A percentile compares a stretch with the other conserved stretches of the same genome.
These are phyloP conservation scores for Isoetes taiwanensis DNA, from an alignment of 75 land plant species.

Conservation along the genomic window DNA sequence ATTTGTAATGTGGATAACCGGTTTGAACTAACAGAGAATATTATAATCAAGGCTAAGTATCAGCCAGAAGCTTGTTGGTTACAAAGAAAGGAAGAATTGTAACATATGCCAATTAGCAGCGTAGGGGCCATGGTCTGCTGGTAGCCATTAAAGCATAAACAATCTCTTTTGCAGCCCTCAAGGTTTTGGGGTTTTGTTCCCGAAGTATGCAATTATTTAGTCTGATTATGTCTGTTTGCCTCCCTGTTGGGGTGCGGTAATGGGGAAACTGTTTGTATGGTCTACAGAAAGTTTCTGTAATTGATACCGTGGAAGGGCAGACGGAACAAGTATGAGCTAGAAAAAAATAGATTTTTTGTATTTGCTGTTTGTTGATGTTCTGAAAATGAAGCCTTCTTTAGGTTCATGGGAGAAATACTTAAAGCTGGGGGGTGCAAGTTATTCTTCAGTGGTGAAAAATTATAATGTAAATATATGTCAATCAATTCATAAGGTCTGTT, in stretches of 20 bases:
- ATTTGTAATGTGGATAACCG: no score
- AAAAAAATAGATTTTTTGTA: no score
- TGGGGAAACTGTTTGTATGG: no score
- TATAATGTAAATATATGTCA: constrained; percentile 57
- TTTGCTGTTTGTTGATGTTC: no score
- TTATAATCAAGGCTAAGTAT: no score
- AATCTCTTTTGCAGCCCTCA: constrained; percentile 65
- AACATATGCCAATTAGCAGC: no score
- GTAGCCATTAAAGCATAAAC: constrained; percentile 84
- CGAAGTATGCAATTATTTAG: constrained; percentile 75
- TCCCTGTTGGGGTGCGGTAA: not conserved
- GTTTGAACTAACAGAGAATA: no score
- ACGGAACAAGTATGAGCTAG: constrained; percentile 99
- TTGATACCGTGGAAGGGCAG: constrained; percentile 75
- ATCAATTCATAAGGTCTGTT: no score
- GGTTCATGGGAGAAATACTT: constrained; percentile 88
- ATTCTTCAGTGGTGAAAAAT: constrained; percentile 82
- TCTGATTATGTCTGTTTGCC: no score
- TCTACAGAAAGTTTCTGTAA: constrained; percentile 80
- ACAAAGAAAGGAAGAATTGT: no score
- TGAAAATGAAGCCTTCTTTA: no score
- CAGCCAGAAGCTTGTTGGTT: no score
- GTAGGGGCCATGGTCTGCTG: constrained; percentile 89
- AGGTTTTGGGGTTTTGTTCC: constrained; percentile 84
- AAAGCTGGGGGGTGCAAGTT: constrained; percentile 76